phyloP scores from a whole-genome alignment of 1,139 yeast species.

The Saccharomyces hybrid region DNA sequence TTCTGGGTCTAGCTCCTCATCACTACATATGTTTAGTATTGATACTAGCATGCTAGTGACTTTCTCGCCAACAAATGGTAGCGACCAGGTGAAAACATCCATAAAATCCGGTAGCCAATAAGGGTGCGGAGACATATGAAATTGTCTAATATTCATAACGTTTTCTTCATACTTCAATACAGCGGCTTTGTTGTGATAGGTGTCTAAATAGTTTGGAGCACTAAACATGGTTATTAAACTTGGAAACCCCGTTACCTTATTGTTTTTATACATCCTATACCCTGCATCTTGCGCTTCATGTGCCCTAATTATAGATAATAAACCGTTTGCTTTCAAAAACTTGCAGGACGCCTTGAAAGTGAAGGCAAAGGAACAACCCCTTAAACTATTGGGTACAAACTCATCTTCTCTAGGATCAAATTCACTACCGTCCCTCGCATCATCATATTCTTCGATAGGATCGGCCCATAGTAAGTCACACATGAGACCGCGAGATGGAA shows the following conservation, averaged over 20 bases:
- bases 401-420: conserved; percentile 25
- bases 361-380: conserved; percentile 88
- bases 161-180: conserved; percentile 80
- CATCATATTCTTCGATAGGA: conserved; percentile 81
- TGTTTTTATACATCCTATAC: conserved; percentile 81
- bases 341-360: conserved; percentile 76
- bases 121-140: conserved; percentile 85
- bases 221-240: conserved; percentile 86
- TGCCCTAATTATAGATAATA: conserved; percentile 78
- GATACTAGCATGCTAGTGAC: conserved; percentile 87
- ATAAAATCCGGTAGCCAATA: conserved; percentile 92
- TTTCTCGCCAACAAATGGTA: conserved; percentile 92
- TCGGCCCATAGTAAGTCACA: conserved; percentile 95
- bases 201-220: conserved; percentile 89
- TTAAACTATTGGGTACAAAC: conserved; percentile 59
- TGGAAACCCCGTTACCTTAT: conserved; percentile 83
- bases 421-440: conserved; percentile 32
- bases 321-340: conserved; percentile 67
- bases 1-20: conserved; percentile 63
- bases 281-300: conserved; percentile 98
- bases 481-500: conserved; percentile 87
- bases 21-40: conserved; percentile 83
- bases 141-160: conserved; percentile 89
- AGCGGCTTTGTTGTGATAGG: conserved; percentile 92
- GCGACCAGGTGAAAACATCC: conserved; percentile 95